These are phyloP conservation scores for Monosporozyma aerobia DNA, from an alignment of 805 yeast genomes.

Conservation along the genomic window DNA sequence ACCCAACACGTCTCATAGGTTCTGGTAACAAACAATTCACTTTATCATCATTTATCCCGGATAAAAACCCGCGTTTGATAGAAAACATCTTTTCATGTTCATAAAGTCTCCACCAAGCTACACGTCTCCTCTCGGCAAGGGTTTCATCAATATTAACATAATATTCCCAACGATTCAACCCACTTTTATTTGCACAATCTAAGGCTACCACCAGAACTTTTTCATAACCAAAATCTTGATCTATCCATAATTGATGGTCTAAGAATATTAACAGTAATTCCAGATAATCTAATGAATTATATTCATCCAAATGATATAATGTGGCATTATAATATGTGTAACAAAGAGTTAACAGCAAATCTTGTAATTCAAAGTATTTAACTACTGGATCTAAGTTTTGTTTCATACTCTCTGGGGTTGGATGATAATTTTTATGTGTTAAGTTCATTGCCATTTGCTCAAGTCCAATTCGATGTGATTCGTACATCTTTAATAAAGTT, in stretches of 20 bases:
- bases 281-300: conserved; percentile 13
- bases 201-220: conserved; percentile 20
- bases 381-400: conserved; percentile 7
- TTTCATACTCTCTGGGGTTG: not conserved
- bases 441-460: conserved; percentile 9
- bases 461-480: conserved; percentile 9
- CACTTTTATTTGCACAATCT: conserved; percentile 18
- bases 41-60: conserved; percentile 15
- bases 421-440: conserved; percentile 1
- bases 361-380: conserved; percentile 15
- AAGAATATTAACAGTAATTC: conserved; percentile 21
- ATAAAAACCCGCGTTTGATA: conserved; percentile 13
- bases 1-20: conserved; percentile 19
- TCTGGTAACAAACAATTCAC: conserved; percentile 22
- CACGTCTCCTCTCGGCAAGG: conserved; percentile 22
- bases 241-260: conserved; percentile 21
- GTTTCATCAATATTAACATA: conserved; percentile 25
- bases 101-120: conserved; percentile 26
- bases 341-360: conserved; percentile 16
- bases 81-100: conserved; percentile 15
- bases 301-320: conserved; percentile 14
- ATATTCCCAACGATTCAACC: conserved; percentile 28
- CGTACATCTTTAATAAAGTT: conserved; percentile 12
- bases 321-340: conserved; percentile 21
- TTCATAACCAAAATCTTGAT: conserved; percentile 20